Evolutionary conservation across 2,329 filamentous ascomycete species (phyloP).

Genomic region (Periconia sp.): DNA sequence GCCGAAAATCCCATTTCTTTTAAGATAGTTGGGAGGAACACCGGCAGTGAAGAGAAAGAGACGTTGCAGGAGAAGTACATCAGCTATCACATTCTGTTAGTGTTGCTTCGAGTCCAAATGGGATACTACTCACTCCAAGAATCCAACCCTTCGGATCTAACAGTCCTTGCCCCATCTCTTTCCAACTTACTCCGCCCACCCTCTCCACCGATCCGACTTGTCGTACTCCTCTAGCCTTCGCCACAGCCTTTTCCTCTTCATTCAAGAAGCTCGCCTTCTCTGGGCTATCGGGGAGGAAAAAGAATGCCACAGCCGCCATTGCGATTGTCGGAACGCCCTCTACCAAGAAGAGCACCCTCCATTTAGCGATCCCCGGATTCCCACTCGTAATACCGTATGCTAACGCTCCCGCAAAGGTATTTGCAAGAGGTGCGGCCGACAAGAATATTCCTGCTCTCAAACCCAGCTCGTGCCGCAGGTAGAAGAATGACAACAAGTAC

Average conservation of each 20-base stretch:
- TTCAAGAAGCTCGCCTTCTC: conserved; percentile 50
- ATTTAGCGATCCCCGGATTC: conserved; percentile 61
- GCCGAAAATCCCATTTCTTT: conserved; percentile 69
- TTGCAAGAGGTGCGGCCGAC: conserved; percentile 70
- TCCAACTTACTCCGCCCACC: conserved; percentile 35
- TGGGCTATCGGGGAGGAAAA: conserved; percentile 53
- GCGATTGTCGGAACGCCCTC: conserved; percentile 52
- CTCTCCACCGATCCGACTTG: conserved; percentile 37
- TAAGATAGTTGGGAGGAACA: conserved; percentile 53
- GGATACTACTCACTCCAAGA: conserved; percentile 32
- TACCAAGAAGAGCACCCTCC: conserved; percentile 64
- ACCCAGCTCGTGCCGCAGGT: conserved; percentile 63
- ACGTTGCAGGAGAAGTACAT: conserved; percentile 47
- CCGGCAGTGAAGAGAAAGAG: conserved; percentile 61
- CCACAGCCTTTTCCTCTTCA: conserved; percentile 48
- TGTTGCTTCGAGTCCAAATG: too few relatives aligned
- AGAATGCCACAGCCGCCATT: conserved; percentile 50
- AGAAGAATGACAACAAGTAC: conserved; percentile 64
- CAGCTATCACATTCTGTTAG: conserved; percentile 15
- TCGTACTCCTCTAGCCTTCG: conserved; percentile 33
- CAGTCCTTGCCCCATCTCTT: conserved; percentile 35
- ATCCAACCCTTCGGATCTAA: conserved; percentile 44
- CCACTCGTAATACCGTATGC: conserved; percentile 63
- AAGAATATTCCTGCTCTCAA: conserved; percentile 62
- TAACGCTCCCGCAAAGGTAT: conserved; percentile 75